Evolutionary conservation across 1,284 basidiomycete species (phyloP), one percentile per base, ranked within the genome.

Genomic region (Papiliotrema nemorosa): DNA sequence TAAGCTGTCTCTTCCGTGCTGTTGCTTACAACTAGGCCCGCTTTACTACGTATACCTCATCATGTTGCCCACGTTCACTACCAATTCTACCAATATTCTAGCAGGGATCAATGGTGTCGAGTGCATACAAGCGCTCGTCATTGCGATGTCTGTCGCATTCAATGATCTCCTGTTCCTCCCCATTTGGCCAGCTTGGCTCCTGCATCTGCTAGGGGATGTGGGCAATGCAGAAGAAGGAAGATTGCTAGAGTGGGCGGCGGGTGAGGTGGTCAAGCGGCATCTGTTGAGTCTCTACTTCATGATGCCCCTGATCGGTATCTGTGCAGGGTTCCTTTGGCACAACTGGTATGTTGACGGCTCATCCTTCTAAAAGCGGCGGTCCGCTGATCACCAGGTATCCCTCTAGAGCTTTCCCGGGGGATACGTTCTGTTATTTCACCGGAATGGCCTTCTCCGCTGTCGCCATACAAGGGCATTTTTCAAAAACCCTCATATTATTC

Each of bases 41-140:
- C 75, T 97, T 14, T 98, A 98, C 76, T 98, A 98, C 73, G 58
- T 94, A 42, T 99, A 97, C 78, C 97, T 99, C 86, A 84, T 90
- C 5, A 77, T 97, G 31, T 79, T 99, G 9, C 97, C 93, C 14
- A 98, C 91, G 0, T 99, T 98, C 72, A 86, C 90, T 53, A 97
- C 93, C 13, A 98, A 99, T 76, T 88, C 88, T 72, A 97, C 98
- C 81, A 99, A 99, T 74, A 98, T 99, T 62, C 83, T 99, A 7
- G 96, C 94, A 3, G 96, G 96, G 5, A 89, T 97, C 64, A 98
- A 98, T 69, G 96, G 94, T 12, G 86, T 96, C 1, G 96, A 99
- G 78, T 88, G 87, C 52, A 84, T 85, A 47, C 96, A 99, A 76
- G 90, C 93, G 0, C 77, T 97, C 29, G 83, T 98, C 55, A 98